Base-by-base conservation (phyloP, 106 monocot genomes). In the Triglochin maritima region DNA sequence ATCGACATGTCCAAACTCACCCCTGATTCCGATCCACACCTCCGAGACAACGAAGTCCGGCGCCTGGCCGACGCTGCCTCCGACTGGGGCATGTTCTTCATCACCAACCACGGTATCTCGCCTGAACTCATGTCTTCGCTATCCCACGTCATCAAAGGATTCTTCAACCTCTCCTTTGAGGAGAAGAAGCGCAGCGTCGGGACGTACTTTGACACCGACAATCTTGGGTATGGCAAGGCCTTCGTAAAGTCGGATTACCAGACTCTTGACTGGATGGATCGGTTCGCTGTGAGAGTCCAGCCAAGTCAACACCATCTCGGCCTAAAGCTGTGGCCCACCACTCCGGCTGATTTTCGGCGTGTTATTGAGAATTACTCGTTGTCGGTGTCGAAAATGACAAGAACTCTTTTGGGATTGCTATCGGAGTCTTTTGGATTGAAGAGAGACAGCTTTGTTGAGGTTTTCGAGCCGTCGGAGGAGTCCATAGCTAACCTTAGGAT, bases 131-230 rank as follows among this genome's bases (percentile, higher is more conserved):
- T 63, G 63, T 43, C 9, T 63, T 63, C 63, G 13, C 13, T 63
- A 4, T 9, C 44, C 44, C 45, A 44, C 9, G 63, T 47, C 10
- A 47, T 63, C 46, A 63, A 63, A 46, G 63, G 63, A 13, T 63
- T 63, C 45, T 63, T 63, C 43, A 14, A 44, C 45, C 12, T 63
- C 45, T 45, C 63, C 15, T 63, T 63, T 63, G 63, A 63, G 11
- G 63, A 63, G 46, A 63, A 63, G 63, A 63, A 63, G 63, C 9
- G 14, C 45, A 63, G 63, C 3, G 63, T 63, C 9, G 63, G 63
- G 13, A 45, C 63, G 8, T 63, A 63, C 46, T 47, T n/a, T 13
- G 11, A 11, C 45, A 63, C 46, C 5, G 63, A 63, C 13, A 63
- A 63, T 47, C 63, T 63, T 9, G 63, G 63, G 3, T 63, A 63